Percentiles rank a stretch among this genome's conserved stretches.
These are phyloP conservation scores for Emergomyces pasteurianus DNA, from an alignment of 2,329 filamentous ascomycete species.

Conservation along the genomic window DNA sequence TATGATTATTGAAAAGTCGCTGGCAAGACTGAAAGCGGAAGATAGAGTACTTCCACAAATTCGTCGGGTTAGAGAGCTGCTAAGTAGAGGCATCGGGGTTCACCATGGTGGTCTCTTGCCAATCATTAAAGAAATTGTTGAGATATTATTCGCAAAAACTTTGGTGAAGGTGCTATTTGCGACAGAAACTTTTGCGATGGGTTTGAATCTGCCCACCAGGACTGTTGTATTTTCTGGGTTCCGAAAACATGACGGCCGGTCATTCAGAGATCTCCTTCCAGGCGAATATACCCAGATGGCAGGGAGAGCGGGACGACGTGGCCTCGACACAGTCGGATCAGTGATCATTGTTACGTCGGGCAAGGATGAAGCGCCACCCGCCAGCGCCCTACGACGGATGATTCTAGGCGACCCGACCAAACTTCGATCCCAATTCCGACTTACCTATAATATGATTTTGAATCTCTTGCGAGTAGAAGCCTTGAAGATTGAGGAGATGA, in stretches of 20 bases:
- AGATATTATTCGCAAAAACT: constrained; percentile 89
- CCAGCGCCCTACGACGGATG: constrained; percentile 75
- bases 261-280: constrained; percentile 79
- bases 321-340: constrained; percentile 81
- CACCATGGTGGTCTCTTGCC: constrained; percentile 90
- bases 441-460: constrained; percentile 99
- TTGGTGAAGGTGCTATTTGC: constrained; percentile 95
- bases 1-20: constrained; percentile 92
- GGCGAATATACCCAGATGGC: constrained; percentile 99
- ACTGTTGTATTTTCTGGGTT: constrained; percentile 97
- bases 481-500: constrained; percentile 98
- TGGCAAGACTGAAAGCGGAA: constrained; percentile 81
- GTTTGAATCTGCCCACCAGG: constrained; percentile 84
- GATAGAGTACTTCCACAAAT: constrained; percentile 89
- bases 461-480: constrained; percentile 92
- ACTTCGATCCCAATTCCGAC: constrained; percentile 83
- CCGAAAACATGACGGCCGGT: constrained; percentile 87
- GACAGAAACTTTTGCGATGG: constrained; percentile 98
- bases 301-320: constrained; percentile 81
- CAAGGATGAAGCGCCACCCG: constrained; percentile 77
- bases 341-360: constrained; percentile 82
- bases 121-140: constrained; percentile 95
- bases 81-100: constrained; percentile 82
- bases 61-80: constrained; percentile 68
- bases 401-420: constrained; percentile 93